Conservation (phyloP, 2,329 filamentous ascomycete species). For the Helminthosporium solani region DNA sequence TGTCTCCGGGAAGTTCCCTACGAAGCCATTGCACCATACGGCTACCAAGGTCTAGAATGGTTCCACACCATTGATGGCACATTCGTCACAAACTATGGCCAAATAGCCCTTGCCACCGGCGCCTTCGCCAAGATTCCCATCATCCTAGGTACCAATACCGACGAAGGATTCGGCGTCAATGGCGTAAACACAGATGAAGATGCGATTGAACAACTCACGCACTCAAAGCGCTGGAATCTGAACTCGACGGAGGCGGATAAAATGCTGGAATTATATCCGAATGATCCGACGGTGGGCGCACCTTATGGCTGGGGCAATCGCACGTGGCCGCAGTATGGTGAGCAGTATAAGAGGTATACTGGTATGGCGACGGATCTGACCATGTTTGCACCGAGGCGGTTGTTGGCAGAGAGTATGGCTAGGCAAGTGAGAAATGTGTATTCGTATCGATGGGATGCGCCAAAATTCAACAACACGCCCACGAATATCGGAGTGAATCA, state of each 20-base stretch:
- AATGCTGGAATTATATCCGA: constrained; percentile 31
- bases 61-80: constrained; percentile 33
- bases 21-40: constrained; percentile 28
- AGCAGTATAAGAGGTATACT: constrained; percentile 31
- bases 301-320: constrained; percentile 42
- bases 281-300: constrained; percentile 47
- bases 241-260: constrained; percentile 19
- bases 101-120: constrained; percentile 43
- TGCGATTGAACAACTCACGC: constrained; percentile 29
- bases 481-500: constrained; percentile 29
- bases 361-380: constrained; percentile 32
- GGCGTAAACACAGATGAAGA: constrained; percentile 48
- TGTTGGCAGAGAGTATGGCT: constrained; percentile 27
- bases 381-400: constrained; percentile 30
- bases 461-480: constrained; percentile 32
- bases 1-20: constrained; percentile 30
- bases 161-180: constrained; percentile 62
- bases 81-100: constrained; percentile 32
- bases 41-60: constrained; percentile 31
- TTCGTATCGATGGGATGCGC: constrained; percentile 35
- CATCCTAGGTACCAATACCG: constrained; percentile 63
- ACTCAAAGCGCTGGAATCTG: constrained; percentile 35
- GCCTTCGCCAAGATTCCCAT: constrained; percentile 64
- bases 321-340: constrained; percentile 30
- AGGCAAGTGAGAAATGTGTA: constrained; percentile 22